These are phyloP conservation scores for Rhododendron simsii DNA, from an alignment of 148 eudicot species.

Conservation along the genomic window DNA sequence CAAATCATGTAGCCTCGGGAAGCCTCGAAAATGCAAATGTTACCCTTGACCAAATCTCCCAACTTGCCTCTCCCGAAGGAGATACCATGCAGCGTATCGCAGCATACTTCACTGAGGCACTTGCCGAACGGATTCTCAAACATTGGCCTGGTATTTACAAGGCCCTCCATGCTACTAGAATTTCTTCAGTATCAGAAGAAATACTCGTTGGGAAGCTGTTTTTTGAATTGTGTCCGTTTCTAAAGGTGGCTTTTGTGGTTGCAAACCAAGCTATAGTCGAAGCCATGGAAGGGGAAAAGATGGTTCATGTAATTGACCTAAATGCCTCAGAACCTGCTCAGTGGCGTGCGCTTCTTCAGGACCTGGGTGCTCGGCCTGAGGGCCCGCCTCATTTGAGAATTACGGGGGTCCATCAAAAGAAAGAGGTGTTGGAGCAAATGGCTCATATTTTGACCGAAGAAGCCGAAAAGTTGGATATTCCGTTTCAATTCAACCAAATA, in stretches of 20 bases:
- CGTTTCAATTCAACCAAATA: slow-evolving; percentile 86
- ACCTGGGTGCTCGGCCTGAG: slow-evolving; percentile 78
- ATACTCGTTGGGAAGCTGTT: slow-evolving; percentile 56
- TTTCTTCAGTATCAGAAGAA: slow-evolving; percentile 48
- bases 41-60: slow-evolving; percentile 84
- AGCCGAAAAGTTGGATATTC: slow-evolving; percentile 88
- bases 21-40: slow-evolving; percentile 72
- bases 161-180: slow-evolving; percentile 65
- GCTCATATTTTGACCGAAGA: slow-evolving; percentile 72
- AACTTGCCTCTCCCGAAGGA: slow-evolving; percentile 75
- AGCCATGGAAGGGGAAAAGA: slow-evolving; percentile 95
- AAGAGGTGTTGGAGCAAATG: slow-evolving; percentile 75
- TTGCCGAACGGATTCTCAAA: slow-evolving; percentile 70
- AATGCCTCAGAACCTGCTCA: slow-evolving; percentile 78
- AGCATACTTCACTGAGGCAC: slow-evolving; percentile 84
- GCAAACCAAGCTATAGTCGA: slow-evolving; percentile 82
- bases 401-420: slow-evolving; percentile 76
- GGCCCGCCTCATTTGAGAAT: slow-evolving; percentile 96
- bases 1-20: slow-evolving; percentile 76
- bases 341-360: slow-evolving; percentile 84
- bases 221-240: slow-evolving; percentile 75
- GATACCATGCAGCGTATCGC: slow-evolving; percentile 99
- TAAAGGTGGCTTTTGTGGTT: slow-evolving; percentile 71
- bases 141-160: slow-evolving; percentile 85
- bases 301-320: slow-evolving; percentile 85